Evolutionary conservation across 2,329 filamentous ascomycete species (phyloP).

Genomic region (Microdochium paspali): DNA sequence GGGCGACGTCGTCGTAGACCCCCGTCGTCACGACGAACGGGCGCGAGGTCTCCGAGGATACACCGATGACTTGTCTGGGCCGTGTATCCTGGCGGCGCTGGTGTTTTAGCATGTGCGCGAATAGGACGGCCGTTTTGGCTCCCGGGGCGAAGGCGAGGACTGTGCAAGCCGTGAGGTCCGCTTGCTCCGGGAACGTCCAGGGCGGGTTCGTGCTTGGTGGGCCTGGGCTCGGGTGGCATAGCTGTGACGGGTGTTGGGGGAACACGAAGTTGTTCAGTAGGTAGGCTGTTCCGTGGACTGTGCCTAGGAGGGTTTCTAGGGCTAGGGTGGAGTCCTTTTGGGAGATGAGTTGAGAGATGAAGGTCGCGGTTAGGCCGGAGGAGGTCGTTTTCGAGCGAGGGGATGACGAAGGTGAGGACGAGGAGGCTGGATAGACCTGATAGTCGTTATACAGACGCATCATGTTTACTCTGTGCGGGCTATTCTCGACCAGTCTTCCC

Average conservation of each 20-base stretch:
- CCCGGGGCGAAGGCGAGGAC: constrained; percentile 21
- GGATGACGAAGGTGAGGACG: no score
- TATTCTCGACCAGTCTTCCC: constrained; percentile 26
- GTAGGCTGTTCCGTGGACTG: constrained; percentile 19
- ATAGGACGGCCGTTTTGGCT: constrained; percentile 14
- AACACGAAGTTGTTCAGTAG: constrained; percentile 22
- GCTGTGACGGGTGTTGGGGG: constrained; percentile 10
- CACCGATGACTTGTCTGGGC: constrained; percentile 12
- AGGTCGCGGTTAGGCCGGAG: constrained; percentile 1
- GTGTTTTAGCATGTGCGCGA: constrained; percentile 9
- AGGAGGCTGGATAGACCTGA: constrained; percentile 3
- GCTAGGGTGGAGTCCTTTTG: constrained; percentile 9
- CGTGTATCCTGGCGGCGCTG: constrained; percentile 1
- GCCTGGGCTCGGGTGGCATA: constrained; percentile 9
- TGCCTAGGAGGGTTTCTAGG: constrained; percentile 12
- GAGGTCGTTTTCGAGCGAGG: no score
- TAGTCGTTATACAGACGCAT: constrained; percentile 37
- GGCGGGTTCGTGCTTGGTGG: neutral
- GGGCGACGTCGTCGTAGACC: constrained; percentile 12
- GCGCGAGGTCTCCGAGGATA: constrained; percentile 12
- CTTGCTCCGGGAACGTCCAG: constrained; percentile 18
- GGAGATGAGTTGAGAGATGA: constrained; percentile 6
- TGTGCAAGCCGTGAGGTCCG: constrained; percentile 20
- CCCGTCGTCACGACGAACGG: constrained; percentile 14
- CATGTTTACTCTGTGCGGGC: constrained; percentile 21